Evolutionary conservation across 1,284 basidiomycete genomes (phyloP).

Genomic region (Moesziomyces sp.): DNA sequence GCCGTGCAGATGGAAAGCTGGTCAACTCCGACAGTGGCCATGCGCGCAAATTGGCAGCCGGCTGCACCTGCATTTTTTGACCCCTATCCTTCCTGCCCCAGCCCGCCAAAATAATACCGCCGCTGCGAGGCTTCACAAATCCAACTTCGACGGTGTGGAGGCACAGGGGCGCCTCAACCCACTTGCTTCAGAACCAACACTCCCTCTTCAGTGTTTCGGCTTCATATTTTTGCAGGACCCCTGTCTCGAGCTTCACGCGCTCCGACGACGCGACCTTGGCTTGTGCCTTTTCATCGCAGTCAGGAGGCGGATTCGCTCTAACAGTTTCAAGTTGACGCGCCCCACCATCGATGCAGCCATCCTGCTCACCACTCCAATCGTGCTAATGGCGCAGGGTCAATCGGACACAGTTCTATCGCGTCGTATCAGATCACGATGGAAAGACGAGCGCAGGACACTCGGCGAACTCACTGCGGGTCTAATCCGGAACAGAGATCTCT

Average conservation of each 20-base stretch:
- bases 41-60: neutral
- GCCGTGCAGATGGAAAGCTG: conserved; percentile 13
- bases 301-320: neutral
- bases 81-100: neutral
- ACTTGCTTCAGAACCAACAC: neutral
- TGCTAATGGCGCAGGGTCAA: too few relatives aligned
- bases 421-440: too few relatives aligned
- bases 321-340: neutral
- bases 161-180: too few relatives aligned
- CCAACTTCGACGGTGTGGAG: neutral
- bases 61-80: neutral
- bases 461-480: neutral
- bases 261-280: neutral
- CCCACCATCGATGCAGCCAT: neutral
- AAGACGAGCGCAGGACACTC: neutral
- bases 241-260: neutral
- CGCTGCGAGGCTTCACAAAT: neutral
- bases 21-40: conserved; percentile 13
- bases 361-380: neutral
- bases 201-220: neutral
- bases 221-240: neutral
- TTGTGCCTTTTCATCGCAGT: neutral
- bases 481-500: conserved; percentile 37
- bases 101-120: neutral
- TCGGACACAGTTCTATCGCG: too few relatives aligned